These are phyloP conservation scores for Ophiostoma sp. DNA, from an alignment of 2,329 filamentous ascomycete genomes.

Conservation along the genomic window DNA sequence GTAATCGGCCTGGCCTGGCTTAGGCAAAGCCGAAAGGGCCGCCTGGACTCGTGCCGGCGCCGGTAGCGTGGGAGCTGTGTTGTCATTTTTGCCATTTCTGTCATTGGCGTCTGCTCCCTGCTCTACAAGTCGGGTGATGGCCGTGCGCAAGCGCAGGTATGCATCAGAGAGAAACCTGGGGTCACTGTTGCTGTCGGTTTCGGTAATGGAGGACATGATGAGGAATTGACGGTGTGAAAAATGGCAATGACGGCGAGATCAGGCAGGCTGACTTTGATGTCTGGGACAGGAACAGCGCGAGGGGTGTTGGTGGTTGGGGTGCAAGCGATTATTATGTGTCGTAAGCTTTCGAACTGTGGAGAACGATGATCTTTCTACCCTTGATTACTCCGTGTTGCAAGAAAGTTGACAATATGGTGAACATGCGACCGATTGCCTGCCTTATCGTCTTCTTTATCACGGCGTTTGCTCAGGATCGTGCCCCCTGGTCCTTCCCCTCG, in stretches of 20 bases:
- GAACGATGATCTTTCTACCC: not conserved
- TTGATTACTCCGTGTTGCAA: not conserved
- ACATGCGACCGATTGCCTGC: not conserved
- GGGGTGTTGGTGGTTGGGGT: not conserved
- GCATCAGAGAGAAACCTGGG: constrained; percentile 30
- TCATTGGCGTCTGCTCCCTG: not conserved
- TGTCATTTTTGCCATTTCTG: not conserved
- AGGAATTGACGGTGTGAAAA: not conserved
- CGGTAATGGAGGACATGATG: not conserved
- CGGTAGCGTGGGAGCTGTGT: constrained; percentile 49
- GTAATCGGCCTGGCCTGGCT: constrained; percentile 35
- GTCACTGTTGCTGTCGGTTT: not conserved
- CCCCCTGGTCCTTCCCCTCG: not conserved
- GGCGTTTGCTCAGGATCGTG: not conserved
- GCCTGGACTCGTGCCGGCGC: constrained; percentile 34
- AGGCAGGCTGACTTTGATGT: not conserved
- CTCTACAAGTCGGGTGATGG: constrained; percentile 24
- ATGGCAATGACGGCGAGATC: no score
- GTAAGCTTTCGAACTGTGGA: not conserved
- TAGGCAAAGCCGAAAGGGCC: constrained; percentile 46
- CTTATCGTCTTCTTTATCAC: not conserved
- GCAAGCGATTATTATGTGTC: not conserved
- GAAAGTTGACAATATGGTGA: not conserved
- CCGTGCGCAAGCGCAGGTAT: constrained; percentile 30
- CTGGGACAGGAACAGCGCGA: not conserved